Evolutionary conservation across 2,329 filamentous ascomycete species (phyloP).

Genomic region (Phaeosphaeria sp.): DNA sequence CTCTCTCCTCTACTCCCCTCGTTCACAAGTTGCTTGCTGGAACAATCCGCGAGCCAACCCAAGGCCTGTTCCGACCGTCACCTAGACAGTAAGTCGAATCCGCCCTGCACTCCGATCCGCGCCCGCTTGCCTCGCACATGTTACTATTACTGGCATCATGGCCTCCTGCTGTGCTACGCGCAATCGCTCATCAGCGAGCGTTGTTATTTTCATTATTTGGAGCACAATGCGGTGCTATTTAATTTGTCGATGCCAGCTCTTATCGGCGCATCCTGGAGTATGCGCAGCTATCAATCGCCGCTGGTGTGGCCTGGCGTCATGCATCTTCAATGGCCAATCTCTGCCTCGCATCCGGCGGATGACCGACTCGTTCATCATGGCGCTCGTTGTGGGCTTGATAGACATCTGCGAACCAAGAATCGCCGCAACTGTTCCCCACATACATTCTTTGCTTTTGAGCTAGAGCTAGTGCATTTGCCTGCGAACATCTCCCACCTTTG

Average conservation of each 20-base stretch:
- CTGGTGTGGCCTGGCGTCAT: conserved; percentile 34
- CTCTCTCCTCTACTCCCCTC: conserved; percentile 21
- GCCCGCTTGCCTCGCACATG: conserved; percentile 2
- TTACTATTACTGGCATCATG: neutral
- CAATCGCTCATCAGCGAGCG: neutral
- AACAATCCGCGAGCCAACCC: conserved; percentile 33
- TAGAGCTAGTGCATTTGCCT: conserved; percentile 17
- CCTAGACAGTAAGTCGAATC: conserved; percentile 37
- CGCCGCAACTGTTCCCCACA: conserved; percentile 13
- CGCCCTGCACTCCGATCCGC: conserved; percentile 12
- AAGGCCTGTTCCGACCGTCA: conserved; percentile 33
- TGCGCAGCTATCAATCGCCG: conserved; percentile 35
- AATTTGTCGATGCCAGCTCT: conserved; percentile 38
- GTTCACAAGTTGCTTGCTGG: conserved; percentile 38
- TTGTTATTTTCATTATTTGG: conserved; percentile 15
- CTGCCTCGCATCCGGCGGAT: conserved; percentile 16
- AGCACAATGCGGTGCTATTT: conserved; percentile 35
- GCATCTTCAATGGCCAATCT: conserved; percentile 17
- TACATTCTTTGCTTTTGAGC: conserved; percentile 26
- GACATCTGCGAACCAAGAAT: conserved; percentile 10
- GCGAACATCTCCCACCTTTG: conserved; percentile 1
- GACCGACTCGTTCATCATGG: conserved; percentile 25
- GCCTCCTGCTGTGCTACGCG: neutral
- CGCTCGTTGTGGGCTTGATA: conserved; percentile 14
- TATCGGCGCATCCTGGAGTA: conserved; percentile 38